phyloP scores from a whole-genome alignment of 1,284 basidiomycete species.

The Puccinia horiana region DNA sequence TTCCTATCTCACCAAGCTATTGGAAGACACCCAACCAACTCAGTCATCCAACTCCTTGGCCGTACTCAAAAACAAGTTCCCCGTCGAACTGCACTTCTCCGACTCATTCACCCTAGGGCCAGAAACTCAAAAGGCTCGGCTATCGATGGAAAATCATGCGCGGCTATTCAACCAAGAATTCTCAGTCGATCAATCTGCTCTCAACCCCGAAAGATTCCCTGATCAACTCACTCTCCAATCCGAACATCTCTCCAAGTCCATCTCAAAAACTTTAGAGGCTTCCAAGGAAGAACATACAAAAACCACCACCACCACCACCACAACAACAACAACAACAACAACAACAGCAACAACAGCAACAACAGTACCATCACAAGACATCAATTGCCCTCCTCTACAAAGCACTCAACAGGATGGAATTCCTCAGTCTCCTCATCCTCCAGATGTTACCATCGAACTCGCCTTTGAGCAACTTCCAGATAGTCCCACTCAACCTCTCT shows the following conservation, averaged over 20 bases:
- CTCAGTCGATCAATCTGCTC: too few relatives aligned
- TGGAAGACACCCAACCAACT: background rate
- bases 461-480: background rate
- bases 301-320: too few relatives aligned
- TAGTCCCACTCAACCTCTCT: background rate
- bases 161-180: background rate
- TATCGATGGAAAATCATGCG: background rate
- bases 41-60: background rate
- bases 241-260: background rate
- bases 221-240: background rate
- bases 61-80: background rate
- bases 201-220: too few relatives aligned
- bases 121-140: background rate
- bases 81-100: background rate
- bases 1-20: background rate
- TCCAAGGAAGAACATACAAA: too few relatives aligned
- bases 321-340: too few relatives aligned
- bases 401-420: background rate
- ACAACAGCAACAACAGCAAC: background rate
- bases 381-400: background rate
- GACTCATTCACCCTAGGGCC: background rate
- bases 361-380: background rate
- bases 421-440: background rate
- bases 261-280: background rate
- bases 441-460: conserved; percentile 4